phyloP scores from a whole-genome alignment of 139 green algal genomes.

The Chlorella sorokiniana region DNA sequence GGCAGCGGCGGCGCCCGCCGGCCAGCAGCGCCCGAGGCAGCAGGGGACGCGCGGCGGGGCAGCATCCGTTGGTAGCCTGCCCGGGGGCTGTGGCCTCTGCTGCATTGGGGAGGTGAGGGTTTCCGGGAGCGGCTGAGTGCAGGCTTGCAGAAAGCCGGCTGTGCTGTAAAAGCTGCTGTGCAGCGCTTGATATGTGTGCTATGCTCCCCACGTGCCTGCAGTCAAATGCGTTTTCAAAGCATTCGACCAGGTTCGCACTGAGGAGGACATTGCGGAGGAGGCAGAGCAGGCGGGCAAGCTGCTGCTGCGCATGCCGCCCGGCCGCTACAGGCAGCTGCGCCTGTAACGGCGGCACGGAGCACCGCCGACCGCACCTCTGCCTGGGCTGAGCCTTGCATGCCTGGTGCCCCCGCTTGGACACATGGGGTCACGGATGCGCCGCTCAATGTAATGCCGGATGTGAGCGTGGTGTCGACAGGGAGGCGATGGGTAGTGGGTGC shows the following conservation, averaged over 20 bases:
- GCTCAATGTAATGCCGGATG: too few species aligned
- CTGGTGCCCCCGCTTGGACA: too few species aligned
- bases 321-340: constrained; percentile 32
- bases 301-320: constrained; percentile 34
- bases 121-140: too few species aligned
- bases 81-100: background rate
- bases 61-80: background rate
- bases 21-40: too few species aligned
- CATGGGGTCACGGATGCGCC: too few species aligned
- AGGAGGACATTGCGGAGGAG: constrained; percentile 29
- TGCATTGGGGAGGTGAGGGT: too few species aligned
- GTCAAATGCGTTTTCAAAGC: constrained; percentile 53
- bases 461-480: too few species aligned
- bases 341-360: background rate
- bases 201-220: background rate
- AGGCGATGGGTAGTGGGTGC: too few species aligned
- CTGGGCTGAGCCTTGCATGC: background rate
- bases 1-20: too few species aligned
- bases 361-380: too few species aligned
- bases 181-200: background rate
- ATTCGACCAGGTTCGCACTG: constrained; percentile 35
- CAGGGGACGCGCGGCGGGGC: background rate
- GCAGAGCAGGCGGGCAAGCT: background rate
- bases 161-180: background rate
- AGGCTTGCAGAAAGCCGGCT: too few species aligned